Evolutionary conservation across 495 filamentous ascomycete species (phyloP).

Genomic region (Neurospora sp.): DNA sequence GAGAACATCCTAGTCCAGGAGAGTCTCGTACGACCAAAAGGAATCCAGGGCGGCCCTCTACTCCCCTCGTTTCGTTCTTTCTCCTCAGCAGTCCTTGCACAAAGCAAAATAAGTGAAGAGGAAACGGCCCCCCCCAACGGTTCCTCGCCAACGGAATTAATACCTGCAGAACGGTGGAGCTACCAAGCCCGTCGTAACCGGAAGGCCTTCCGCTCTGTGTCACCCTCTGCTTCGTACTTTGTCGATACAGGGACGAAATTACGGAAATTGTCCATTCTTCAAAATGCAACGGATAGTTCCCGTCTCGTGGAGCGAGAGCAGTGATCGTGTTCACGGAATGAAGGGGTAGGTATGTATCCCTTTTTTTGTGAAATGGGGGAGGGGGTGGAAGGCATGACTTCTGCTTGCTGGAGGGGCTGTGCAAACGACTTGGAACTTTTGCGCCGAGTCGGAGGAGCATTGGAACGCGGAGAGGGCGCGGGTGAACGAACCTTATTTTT

Average conservation of each 20-base stretch:
- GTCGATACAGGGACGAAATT: not conserved
- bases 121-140: not conserved
- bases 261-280: not conserved
- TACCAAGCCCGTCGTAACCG: not conserved
- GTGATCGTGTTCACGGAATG: not conserved
- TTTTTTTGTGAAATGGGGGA: not conserved
- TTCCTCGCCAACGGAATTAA: not conserved
- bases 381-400: not conserved
- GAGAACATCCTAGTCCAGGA: not conserved
- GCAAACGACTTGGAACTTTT: conserved; percentile 48
- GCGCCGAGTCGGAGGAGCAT: conserved; percentile 30
- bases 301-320: not conserved
- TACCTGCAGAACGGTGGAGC: not conserved
- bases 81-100: not conserved
- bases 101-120: not conserved
- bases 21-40: not conserved
- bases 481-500: conserved; percentile 20
- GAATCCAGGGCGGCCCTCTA: not conserved
- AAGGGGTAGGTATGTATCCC: not conserved
- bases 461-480: conserved; percentile 48
- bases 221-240: not conserved
- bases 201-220: not conserved
- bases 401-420: conserved; percentile 18
- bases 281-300: not conserved
- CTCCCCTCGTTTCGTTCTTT: not conserved